phyloP scores from a whole-genome alignment of 805 yeast species.

The Yamadazyma sp. region DNA sequence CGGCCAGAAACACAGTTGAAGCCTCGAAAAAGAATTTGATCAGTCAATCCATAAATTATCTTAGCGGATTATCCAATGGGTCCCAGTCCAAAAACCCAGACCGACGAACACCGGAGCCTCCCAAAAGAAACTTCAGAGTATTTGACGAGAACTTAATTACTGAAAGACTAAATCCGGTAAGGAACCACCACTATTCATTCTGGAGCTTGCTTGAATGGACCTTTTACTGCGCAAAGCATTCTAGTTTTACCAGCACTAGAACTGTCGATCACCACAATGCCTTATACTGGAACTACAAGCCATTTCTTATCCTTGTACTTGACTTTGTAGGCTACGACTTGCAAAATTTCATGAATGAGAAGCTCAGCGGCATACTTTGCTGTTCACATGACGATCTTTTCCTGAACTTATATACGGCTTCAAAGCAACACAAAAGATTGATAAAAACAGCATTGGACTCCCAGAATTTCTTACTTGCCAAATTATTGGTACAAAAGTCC shows the following conservation, averaged over 20 bases:
- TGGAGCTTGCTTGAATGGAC: conserved; percentile 39
- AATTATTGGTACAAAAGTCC: conserved; percentile 24
- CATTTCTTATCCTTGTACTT: conserved; percentile 21
- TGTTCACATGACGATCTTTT: neutral
- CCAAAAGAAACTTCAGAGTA: conserved; percentile 14
- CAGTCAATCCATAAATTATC: neutral
- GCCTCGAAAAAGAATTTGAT: neutral
- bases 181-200: conserved; percentile 20
- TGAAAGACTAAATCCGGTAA: conserved; percentile 16
- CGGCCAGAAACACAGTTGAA: neutral
- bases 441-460: neutral
- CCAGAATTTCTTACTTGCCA: conserved; percentile 12
- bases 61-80: neutral
- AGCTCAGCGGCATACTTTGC: neutral
- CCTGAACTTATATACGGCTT: neutral
- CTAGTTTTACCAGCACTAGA: neutral
- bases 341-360: conserved; percentile 3
- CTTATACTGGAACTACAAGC: conserved; percentile 22
- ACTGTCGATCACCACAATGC: neutral
- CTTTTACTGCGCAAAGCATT: conserved; percentile 29
- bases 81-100: conserved; percentile 1
- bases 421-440: neutral
- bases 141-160: conserved; percentile 34
- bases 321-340: conserved; percentile 21
- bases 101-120: conserved; percentile 1